Conservation (phyloP, 306 rosid species). For the Styphnolobium japonicum region DNA sequence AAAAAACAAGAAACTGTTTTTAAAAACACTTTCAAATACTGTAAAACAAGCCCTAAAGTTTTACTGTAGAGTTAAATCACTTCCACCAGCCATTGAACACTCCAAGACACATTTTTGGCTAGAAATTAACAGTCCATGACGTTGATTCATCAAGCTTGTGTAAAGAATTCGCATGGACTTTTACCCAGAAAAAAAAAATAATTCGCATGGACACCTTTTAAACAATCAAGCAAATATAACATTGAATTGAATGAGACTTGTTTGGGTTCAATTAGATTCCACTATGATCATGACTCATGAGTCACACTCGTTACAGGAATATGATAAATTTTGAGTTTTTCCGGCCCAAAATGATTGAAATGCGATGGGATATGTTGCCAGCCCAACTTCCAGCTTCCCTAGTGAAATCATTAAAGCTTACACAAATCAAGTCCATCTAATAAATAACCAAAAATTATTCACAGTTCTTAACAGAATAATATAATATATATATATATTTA, state of each 20-base stretch:
- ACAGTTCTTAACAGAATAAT: no score
- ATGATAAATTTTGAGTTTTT: not conserved
- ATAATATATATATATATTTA: no score
- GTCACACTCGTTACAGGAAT: not conserved
- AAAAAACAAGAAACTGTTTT: no score
- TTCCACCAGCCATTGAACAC: not conserved
- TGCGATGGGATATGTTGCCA: not conserved
- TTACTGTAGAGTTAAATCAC: not conserved
- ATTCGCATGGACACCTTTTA: not conserved
- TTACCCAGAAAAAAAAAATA: no score
- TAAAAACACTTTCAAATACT: no score
- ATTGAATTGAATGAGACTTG: not conserved
- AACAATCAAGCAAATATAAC: not conserved
- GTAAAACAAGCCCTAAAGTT: no score
- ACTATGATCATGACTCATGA: no score
- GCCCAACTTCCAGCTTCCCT: no score
- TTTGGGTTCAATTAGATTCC: not conserved
- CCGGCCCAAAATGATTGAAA: not conserved
- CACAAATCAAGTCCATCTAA: no score
- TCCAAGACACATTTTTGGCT: no score
- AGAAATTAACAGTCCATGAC: not conserved
- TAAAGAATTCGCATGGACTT: no score
- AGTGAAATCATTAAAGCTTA: not conserved
- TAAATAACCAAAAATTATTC: no score
- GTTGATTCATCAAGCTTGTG: not conserved